Evolutionary conservation across 495 filamentous ascomycete species (phyloP).

Genomic region (Penicillium manginii): DNA sequence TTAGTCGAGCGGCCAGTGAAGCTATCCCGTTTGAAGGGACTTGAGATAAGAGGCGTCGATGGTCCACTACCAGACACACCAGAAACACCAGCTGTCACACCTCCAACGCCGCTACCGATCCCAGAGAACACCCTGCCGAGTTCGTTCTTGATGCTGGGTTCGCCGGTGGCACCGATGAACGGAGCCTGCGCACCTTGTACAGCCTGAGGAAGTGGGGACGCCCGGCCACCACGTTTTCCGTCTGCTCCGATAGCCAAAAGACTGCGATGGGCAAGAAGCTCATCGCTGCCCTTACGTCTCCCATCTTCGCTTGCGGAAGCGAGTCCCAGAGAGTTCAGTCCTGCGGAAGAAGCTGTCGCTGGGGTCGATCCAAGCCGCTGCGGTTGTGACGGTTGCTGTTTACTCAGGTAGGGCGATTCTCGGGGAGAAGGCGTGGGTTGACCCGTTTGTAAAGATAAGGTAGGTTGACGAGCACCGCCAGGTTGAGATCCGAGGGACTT

Average conservation of each 20-base stretch:
- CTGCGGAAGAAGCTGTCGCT: slow-evolving; percentile 18
- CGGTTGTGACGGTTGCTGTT: slow-evolving; percentile 34
- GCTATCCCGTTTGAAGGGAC: slow-evolving; percentile 57
- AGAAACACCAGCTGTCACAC: slow-evolving; percentile 54
- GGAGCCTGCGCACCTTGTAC: slow-evolving; percentile 89
- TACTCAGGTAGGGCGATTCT: slow-evolving; percentile 40
- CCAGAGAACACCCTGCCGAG: slow-evolving; percentile 91
- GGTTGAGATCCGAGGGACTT: slow-evolving; percentile 51
- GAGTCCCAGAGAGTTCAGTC: slow-evolving; percentile 29
- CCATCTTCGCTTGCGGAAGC: slow-evolving; percentile 40
- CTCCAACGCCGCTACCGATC: slow-evolving; percentile 82
- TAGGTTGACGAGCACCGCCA: slow-evolving; percentile 36
- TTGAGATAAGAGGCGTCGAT: slow-evolving; percentile 58
- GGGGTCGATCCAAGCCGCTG: slow-evolving; percentile 33
- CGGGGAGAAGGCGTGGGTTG: slow-evolving; percentile 41
- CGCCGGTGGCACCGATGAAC: slow-evolving; percentile 70
- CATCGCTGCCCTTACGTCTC: slow-evolving; percentile 62
- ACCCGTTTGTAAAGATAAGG: slow-evolving; percentile 40
- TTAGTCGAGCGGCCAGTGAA: slow-evolving; percentile 40
- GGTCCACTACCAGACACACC: slow-evolving; percentile 50
- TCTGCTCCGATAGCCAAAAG: slow-evolving; percentile 50
- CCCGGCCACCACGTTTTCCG: slow-evolving; percentile 51
- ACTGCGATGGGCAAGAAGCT: slow-evolving; percentile 49
- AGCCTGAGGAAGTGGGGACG: slow-evolving; percentile 87
- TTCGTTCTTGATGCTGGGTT: slow-evolving; percentile 87